Conservation (phyloP, 1,284 basidiomycete species). For the Trichosporon sp. region DNA sequence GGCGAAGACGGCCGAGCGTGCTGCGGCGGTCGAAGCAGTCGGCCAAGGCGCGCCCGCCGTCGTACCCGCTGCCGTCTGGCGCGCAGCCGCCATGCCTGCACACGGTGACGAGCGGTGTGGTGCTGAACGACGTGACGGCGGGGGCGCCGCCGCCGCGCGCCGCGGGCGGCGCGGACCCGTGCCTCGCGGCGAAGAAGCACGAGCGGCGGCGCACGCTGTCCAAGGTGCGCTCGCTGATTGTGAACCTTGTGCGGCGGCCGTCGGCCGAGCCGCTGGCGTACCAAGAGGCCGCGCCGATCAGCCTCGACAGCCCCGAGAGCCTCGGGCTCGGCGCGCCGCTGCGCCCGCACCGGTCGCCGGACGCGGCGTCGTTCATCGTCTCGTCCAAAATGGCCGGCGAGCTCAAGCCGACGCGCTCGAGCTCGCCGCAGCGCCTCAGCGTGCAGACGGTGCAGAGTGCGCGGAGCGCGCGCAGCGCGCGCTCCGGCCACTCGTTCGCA, state of each 20-base stretch:
- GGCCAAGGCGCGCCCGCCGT: neutral
- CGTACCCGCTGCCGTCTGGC: neutral
- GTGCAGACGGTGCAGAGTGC: neutral
- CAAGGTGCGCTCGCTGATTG: slow-evolving; percentile 29
- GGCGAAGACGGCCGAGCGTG: neutral
- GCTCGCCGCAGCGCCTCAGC: slow-evolving; percentile 8
- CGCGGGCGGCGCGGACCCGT: too few relatives aligned
- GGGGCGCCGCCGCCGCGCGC: neutral
- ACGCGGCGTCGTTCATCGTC: slow-evolving; percentile 30
- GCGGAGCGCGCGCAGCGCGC: neutral
- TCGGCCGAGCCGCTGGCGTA: neutral
- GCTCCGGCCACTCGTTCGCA: neutral
- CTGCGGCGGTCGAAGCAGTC: neutral
- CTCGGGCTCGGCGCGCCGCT: slow-evolving; percentile 15
- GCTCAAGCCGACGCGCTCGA: slow-evolving; percentile 15
- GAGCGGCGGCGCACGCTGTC: slow-evolving; percentile 26
- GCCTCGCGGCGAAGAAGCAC: neutral
- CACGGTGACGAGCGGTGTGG: neutral
- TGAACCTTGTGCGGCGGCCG: slow-evolving; percentile 13
- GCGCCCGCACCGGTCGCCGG: slow-evolving; percentile 33
- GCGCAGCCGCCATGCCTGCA: neutral
- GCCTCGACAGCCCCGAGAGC: neutral
- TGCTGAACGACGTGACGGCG: neutral
- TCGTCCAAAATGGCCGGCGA: slow-evolving; percentile 6
- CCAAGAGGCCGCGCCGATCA: neutral